Evolutionary conservation across 345 rosid species (phyloP), one percentile per base, ranked within the genome.

Genomic region (Murraya koenigii): DNA sequence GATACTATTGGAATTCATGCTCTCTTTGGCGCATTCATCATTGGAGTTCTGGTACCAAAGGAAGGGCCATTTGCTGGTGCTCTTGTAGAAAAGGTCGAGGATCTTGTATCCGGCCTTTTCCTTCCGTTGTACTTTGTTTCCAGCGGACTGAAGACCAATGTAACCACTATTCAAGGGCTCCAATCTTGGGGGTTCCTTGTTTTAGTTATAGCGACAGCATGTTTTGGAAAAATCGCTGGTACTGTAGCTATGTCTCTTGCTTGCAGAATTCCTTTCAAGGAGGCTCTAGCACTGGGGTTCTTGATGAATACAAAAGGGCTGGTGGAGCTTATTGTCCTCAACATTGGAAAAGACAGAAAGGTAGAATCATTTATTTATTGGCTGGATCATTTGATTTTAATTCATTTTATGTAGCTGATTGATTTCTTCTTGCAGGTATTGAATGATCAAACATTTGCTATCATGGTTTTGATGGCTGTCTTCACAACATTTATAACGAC

Each of bases 291-390:
- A 25, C 78, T 92, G 3, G 97, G 97, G 14, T 85, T 94, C 77
- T 77, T 92, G 39, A 92, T 94, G 97, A 94, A 92, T 73, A 92
- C 95, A 1, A 92, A 91, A 80, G 95, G 98, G 26, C 78, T 94
- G 85, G 97, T 95, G 64, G 98, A 93, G 82, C 93, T 95, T 77
- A 90, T 95, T 76, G 93, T 93, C 69, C 93, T 93, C 71, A 93
- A 93, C 83, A 92, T 92, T 47, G 97, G 93, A 23, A 92, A 86
- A 84, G 97, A 94, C 70, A 83, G 94, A 80, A 86, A 88, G 92
- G 93, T 91, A 35, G 9, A 78, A 32, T 33, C 28, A 13, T 38
- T 17, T 22, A 23, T 28, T 41, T 44, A 11, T 44, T 11, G 49
- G 26, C 56, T 70, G 15, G 74, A 6, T 70, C 52, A 19, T 54